Base-by-base conservation (phyloP, 106 monocot genomes). In the Allium sativum region DNA sequence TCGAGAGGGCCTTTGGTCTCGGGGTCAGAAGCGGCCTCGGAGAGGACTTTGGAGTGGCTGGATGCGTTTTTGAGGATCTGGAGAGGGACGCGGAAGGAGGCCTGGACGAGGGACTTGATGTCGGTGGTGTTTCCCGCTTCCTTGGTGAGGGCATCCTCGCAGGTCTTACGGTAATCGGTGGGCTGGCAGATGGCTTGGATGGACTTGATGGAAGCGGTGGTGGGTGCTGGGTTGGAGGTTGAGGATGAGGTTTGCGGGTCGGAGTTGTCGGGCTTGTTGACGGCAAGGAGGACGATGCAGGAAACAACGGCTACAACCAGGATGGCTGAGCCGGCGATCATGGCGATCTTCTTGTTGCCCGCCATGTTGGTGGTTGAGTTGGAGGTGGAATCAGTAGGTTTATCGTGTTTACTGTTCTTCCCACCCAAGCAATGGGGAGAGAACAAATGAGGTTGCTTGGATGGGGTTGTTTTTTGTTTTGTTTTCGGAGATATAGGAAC, bases 131-230 rank as follows among this genome's bases (percentile, higher is more conserved):
- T 75, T 11, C 78, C 78, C 40, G 65, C 71, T 31, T 67, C 82
- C 2, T 42, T 41, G 13, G 74, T 47, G 22, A 83, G 59, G 42
- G 64, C 70, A 0, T 58, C 54, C 20, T 64, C 65, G 54, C 82
- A 83, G 13, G 42, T 42, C 12, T 46, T 19, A 44, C 44, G 56
- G 78, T 60, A 83, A 50, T 74, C 74, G 14, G 82, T 71, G 2
- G 82, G 82, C 67, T 75, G 68, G 68, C 82, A 83, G 14, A 83
- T 63, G 48, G 71, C 47, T 58, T 68, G 11, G 54, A 83, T 72
- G 31, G 78, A 62, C 54, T 75, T 83, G 15, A 17, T 7, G 42
- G 60, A 60, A 18, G 44, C 18, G 15, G 31, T 6, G 59, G 42
- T 11, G 60, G n/a, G 44, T 17, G 10, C 4, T 7, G 44, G 17